Evolutionary conservation across 768 basidiomycete genomes (phyloP), one percentile per base, ranked within the genome.

Genomic region (Trametes cubensis): DNA sequence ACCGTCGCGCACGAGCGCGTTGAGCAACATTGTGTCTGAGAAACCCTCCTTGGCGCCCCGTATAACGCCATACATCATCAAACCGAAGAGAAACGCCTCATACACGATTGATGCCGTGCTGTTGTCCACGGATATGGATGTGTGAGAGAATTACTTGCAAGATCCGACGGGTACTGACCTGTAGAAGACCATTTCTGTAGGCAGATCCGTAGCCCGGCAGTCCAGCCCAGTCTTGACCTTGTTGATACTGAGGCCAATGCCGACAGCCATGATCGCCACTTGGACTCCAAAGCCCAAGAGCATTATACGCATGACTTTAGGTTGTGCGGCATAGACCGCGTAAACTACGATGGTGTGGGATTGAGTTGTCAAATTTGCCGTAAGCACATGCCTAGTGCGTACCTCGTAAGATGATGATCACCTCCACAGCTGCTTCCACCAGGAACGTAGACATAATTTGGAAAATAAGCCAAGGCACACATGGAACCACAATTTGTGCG

Each of bases 1-100:
- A 6, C 72, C 68, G 47, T 72, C 72, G 21, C 69, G 69, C 14
- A 70, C 58, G 53, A 73, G 64, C 39, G 67, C 62, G 26, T 54
- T 40, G 11, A 72, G 28, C 25, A 73, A 59, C 40, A 62, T 63
- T 3, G 68, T 69, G 46, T 60, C 59, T 18, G 64, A 64, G 65
- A 67, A 70, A 21, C 69, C 69, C 11, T 58, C 52, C 41, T 65
- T 68, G n/a, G 63, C 39, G 10, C 67, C 67, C 18, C 55, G 21
- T 17, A 67, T 15, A 39, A 70, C 64, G 26, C 70, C 70, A 49
- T 63, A 23, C 38, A 70, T 62, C 15, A 71, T 70, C 28, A 73
- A 45, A 8, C 53, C 23, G 50, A 73, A 72, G 4, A 72, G 68
- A 48, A 69, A 54, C n/a, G 66, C 60, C 44, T 73, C 68, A 26